Percentiles rank a stretch among this genome's conserved stretches.
Evolutionary conservation across 1,139 yeast genomes (phyloP).

Genomic region (Kazachstania sp.): DNA sequence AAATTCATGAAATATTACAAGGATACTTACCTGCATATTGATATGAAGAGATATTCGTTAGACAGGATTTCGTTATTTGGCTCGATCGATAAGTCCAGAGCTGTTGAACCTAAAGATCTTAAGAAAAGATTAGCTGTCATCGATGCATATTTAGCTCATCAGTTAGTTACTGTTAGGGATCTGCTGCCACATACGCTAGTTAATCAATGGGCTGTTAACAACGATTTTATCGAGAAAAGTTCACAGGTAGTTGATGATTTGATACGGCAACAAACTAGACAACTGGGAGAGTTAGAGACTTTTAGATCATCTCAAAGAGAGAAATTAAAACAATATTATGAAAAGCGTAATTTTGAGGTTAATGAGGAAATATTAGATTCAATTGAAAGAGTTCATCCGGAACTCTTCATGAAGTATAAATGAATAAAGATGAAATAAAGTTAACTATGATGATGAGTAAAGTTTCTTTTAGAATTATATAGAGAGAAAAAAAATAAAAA

Average conservation of each 20-base stretch:
- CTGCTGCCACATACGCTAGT: constrained; percentile 20
- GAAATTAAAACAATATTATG: constrained; percentile 1
- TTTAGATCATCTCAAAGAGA: constrained; percentile 5
- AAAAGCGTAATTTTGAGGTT: constrained; percentile 12
- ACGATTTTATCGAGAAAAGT: constrained; percentile 13
- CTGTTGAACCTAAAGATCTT: neutral
- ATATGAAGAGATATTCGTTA: constrained; percentile 8
- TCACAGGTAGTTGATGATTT: constrained; percentile 7
- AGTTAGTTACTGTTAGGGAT: constrained; percentile 15
- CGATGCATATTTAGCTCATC: constrained; percentile 23
- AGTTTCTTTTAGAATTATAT: neutral
- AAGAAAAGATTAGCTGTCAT: constrained; percentile 10
- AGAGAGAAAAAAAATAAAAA: neutral
- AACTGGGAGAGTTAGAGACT: constrained; percentile 13
- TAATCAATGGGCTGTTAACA: constrained; percentile 26
- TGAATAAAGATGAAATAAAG: too few species aligned
- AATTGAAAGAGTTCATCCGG: neutral
- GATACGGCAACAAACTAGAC: constrained; percentile 10
- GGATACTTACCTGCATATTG: constrained; percentile 9
- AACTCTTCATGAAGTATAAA: neutral
- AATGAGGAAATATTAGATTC: constrained; percentile 9
- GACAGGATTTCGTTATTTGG: neutral
- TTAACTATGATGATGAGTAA: neutral
- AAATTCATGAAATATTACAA: constrained; percentile 6
- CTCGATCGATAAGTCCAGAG: too few species aligned